Evolutionary conservation across 2,329 filamentous ascomycete genomes (phyloP), one percentile per base, ranked within the genome.

Genomic region (Verticillium nonalfalfae): DNA sequence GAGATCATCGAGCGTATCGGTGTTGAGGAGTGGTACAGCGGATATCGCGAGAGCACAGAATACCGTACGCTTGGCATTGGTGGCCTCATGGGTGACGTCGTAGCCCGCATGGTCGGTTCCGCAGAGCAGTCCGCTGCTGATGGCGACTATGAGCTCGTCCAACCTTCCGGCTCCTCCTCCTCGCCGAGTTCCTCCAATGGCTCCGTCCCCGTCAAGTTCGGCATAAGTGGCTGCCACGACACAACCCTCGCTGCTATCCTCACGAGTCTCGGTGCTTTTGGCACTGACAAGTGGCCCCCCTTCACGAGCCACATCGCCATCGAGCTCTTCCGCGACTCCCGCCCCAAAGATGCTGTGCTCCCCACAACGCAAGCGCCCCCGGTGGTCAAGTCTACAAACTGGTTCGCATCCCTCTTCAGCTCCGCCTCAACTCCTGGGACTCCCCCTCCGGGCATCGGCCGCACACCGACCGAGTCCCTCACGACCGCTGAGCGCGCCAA

Each of bases 221-320:
- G 87, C 15, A 78, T 98, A 69, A 90, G 86, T 66, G 93, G 93
- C 36, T 97, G 93, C 70, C 93, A 97, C 74, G 93, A 98, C 71
- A 98, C 95, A 2, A 98, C 95, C 0, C 82, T 99, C 5, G 95
- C 91, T 2, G 90, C 85, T 1, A 79, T 92, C 1, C 78, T 99
- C 34, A 79, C 88, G 15, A 91, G 90, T 66, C 75, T 98, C 7
- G 95, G 94, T 2, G 90, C 90, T 2, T 95, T 91, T 71, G 80
- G 90, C 52, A 78, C 78, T 21, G 84, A 84, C 57, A 81, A 83
- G 39, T 99, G 95, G 95, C 95, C 95, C 1, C 93, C 93, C 0
- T 99, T 94, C 71, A 97, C 94, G 0, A 94, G 90, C 68, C 93
- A 96, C 69, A 83, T 99, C 66, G 93, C 95, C 36, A 80, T 99